A percentile compares a stretch with the other conserved stretches of the same genome.
Conservation (phyloP, 2,329 filamentous ascomycete genomes). For the Apiospora aurea region DNA sequence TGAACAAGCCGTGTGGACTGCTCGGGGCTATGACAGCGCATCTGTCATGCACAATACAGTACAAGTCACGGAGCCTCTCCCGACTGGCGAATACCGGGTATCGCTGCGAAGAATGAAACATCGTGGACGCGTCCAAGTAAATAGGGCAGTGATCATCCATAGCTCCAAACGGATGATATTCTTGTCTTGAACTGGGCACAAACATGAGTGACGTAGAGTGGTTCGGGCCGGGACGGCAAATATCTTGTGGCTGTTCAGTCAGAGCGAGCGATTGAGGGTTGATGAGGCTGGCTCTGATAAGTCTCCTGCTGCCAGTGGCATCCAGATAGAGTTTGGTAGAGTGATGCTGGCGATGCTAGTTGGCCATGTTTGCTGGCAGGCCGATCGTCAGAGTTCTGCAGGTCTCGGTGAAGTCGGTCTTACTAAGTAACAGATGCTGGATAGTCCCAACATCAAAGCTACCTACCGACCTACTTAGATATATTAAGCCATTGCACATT, state of each 20-base stretch:
- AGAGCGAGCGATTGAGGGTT: not conserved
- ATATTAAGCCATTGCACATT: not conserved
- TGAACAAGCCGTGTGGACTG: not conserved
- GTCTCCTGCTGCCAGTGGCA: not conserved
- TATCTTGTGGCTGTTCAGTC: not conserved
- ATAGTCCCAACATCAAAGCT: not conserved
- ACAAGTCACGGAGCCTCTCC: not conserved
- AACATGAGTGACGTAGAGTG: not conserved
- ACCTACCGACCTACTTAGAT: not conserved
- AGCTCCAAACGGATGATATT: not conserved
- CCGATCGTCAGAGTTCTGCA: constrained; percentile 14
- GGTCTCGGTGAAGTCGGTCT: constrained; percentile 19
- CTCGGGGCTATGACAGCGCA: not conserved
- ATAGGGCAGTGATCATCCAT: not conserved
- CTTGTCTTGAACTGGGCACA: not conserved
- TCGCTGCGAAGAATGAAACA: not conserved
- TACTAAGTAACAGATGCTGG: not conserved
- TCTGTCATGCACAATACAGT: not conserved
- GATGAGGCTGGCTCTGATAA: not conserved
- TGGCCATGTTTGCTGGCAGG: constrained; percentile 10
- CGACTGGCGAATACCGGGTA: not conserved
- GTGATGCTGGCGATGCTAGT: constrained; percentile 12
- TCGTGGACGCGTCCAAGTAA: not conserved
- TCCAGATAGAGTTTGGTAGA: not conserved
- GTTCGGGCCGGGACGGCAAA: not conserved